Conservation (phyloP, 2,329 filamentous ascomycete species). For the Pyrenophora tritici-repentis region DNA sequence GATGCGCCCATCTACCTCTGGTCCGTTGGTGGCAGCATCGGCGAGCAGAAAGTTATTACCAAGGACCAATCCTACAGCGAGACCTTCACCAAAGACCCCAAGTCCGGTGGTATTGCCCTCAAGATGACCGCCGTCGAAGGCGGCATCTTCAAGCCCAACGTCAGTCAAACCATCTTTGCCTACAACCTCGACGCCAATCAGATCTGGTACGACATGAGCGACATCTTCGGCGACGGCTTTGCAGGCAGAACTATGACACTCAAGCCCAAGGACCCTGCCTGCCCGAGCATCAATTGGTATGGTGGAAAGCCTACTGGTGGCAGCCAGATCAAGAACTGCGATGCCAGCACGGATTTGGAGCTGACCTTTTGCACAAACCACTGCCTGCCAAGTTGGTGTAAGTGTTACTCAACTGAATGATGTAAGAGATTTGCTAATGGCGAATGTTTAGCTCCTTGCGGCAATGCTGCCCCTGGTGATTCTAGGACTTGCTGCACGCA, state of each 20-base stretch:
- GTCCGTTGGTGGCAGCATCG: slow-evolving; percentile 31
- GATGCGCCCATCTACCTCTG: slow-evolving; percentile 35
- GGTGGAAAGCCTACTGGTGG: slow-evolving; percentile 29
- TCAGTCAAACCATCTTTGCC: slow-evolving; percentile 36
- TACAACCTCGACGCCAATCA: slow-evolving; percentile 31
- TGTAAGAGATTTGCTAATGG: neutral
- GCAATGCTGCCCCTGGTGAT: slow-evolving; percentile 26
- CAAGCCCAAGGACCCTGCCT: slow-evolving; percentile 28
- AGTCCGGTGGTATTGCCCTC: slow-evolving; percentile 30
- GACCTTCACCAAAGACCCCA: slow-evolving; percentile 23
- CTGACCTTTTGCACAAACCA: slow-evolving; percentile 35
- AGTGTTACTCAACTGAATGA: slow-evolving; percentile 1
- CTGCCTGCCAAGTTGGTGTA: slow-evolving; percentile 42
- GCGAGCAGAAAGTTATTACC: slow-evolving; percentile 23
- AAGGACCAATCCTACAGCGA: slow-evolving; percentile 35
- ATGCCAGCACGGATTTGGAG: slow-evolving; percentile 28
- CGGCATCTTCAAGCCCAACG: slow-evolving; percentile 35
- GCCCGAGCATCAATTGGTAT: slow-evolving; percentile 32
- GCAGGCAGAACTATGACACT: slow-evolving; percentile 30
- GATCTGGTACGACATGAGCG: slow-evolving; percentile 39
- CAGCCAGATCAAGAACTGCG: slow-evolving; percentile 31
- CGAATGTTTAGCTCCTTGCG: slow-evolving; percentile 21
- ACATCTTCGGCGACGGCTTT: slow-evolving; percentile 36
- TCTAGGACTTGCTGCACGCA: slow-evolving; percentile 32
- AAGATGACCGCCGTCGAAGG: slow-evolving; percentile 27